Evolutionary conservation across 441 rosid genomes (phyloP).

Genomic region (Erodium trifolium): DNA sequence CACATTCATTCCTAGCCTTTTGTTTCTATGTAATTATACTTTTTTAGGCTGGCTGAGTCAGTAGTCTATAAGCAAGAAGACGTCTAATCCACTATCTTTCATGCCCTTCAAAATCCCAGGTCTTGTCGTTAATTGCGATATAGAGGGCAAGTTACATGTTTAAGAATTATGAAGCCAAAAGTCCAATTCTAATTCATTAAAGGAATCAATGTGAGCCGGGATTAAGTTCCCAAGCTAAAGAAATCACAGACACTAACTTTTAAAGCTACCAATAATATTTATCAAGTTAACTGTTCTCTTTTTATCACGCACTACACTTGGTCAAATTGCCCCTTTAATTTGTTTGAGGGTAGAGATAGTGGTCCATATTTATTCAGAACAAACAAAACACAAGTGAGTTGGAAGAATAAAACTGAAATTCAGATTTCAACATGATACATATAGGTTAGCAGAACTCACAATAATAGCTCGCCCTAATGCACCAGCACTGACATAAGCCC

Average conservation of each 20-base stretch:
- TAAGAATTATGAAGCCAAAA: not conserved
- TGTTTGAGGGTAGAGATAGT: not conserved
- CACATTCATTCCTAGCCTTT: not conserved
- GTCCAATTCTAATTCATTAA: not conserved
- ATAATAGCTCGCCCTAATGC: constrained; percentile 93
- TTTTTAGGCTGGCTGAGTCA: not conserved
- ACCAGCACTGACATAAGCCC: constrained; percentile 98
- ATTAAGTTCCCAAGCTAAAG: not conserved
- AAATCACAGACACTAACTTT: not conserved
- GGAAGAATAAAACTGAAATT: not conserved
- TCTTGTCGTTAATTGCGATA: not conserved
- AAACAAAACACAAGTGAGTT: not conserved
- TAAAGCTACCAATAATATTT: not conserved
- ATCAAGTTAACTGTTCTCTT: not conserved
- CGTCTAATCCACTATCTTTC: not conserved
- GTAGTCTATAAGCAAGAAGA: not conserved
- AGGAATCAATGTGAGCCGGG: not conserved
- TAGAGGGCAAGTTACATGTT: not conserved
- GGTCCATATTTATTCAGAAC: not conserved
- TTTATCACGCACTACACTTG: not conserved
- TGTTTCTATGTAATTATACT: not conserved
- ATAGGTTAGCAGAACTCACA: constrained; percentile 39
- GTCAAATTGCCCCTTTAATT: not conserved
- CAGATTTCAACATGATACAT: not conserved
- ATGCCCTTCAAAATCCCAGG: not conserved